Evolutionary conservation across 2,329 filamentous ascomycete species (phyloP), one percentile per base, ranked within the genome.

Genomic region (Cyanodermella asteris): DNA sequence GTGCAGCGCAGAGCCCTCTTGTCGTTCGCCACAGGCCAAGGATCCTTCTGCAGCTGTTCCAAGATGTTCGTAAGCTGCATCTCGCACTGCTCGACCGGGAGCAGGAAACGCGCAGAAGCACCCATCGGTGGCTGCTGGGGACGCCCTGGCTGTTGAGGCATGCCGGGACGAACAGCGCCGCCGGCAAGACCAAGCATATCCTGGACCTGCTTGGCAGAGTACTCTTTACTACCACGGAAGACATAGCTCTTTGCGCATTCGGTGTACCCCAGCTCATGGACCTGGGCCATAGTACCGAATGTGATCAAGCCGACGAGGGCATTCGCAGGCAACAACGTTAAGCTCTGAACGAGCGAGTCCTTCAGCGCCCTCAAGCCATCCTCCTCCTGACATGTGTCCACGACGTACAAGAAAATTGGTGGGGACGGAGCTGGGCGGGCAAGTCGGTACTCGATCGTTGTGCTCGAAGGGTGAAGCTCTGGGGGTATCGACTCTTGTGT

Each of bases 231-330:
- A 19, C 87, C 87, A 28, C 84, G 70, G 62, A 97, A 97, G 20
- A 97, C 87, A 42, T 93, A 97, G 5, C 84, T 93, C 53, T 94
- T 97, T 36, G 87, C 80, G 51, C 87, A 97, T 51, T 94, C 87
- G 28, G 77, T 82, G 46, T 97, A 97, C 28, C 87, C 87, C 37
- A 97, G 78, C 52, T 97, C 87, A 46, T 97, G 87, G 11, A 97
- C 80, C 65, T 93, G 82, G 16, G 80, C 70, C 80, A 91, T 94
- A 21, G 87, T 94, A 33, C 87, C 87, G 37, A 59, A 72, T 30
- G 67, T 72, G 38, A 72, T 60, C 38, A 72, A 45, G 30, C 67
- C 67, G 28, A 72, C 67, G 28, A 72, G 47, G 16, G 67, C 66
- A 43, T 69, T 64, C 14, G 64, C 56, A 11, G 67, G 67, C 28